Evolutionary conservation across 2,329 filamentous ascomycete species (phyloP).

Genomic region (Fusarium protoensiforme): DNA sequence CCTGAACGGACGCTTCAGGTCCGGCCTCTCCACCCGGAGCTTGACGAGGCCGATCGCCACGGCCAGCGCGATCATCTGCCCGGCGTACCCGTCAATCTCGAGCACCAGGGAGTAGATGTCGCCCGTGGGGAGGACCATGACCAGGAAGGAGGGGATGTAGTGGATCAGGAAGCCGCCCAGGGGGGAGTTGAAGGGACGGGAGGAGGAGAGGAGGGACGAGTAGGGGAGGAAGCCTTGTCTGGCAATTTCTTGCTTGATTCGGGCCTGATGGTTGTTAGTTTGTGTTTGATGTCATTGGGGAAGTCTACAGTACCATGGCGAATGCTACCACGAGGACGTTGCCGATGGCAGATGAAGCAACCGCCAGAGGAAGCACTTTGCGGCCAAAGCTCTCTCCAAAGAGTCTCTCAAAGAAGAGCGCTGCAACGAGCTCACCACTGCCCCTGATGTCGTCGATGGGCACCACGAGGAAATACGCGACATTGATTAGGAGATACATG

Average conservation of each 20-base stretch:
- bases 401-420: constrained; percentile 72
- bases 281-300: neutral
- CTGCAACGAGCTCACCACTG: constrained; percentile 75
- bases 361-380: constrained; percentile 68
- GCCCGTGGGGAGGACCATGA: constrained; percentile 71
- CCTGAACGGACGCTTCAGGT: constrained; percentile 71
- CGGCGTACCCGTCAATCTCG: constrained; percentile 77
- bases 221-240: constrained; percentile 77
- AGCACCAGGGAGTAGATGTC: constrained; percentile 79
- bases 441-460: constrained; percentile 74
- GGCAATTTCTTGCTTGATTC: constrained; percentile 78
- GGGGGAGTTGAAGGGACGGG: constrained; percentile 74
- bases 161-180: constrained; percentile 76
- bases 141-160: constrained; percentile 74
- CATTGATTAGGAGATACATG: constrained; percentile 75
- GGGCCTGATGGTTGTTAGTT: constrained; percentile 58
- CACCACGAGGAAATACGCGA: constrained; percentile 72
- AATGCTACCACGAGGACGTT: constrained; percentile 82
- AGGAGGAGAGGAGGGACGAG: constrained; percentile 69
- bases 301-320: constrained; percentile 62
- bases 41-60: constrained; percentile 68
- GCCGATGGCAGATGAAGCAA: constrained; percentile 74
- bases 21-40: constrained; percentile 68
- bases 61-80: constrained; percentile 69
- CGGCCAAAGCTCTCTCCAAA: constrained; percentile 70